Evolutionary conservation across 2,329 filamentous ascomycete species (phyloP).

Genomic region (Ophiostoma sp.): DNA sequence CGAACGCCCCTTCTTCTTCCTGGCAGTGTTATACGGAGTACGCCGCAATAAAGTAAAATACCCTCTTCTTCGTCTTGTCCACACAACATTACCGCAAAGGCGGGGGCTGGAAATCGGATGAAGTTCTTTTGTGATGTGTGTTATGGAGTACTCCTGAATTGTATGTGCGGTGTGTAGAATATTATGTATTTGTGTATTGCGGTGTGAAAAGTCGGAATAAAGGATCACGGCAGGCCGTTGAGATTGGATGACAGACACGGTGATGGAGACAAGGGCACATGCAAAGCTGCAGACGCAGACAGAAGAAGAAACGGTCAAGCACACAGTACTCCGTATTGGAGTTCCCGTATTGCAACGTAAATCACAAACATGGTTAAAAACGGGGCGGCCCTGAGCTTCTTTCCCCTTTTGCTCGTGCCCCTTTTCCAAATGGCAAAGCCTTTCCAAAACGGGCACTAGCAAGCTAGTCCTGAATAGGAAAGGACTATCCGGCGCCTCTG

Average conservation of each 20-base stretch:
- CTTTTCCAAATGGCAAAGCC: conserved; percentile 7
- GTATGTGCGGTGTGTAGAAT: too few species aligned
- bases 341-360: neutral
- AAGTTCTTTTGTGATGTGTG: too few species aligned
- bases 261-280: neutral
- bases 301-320: neutral
- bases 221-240: too few species aligned
- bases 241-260: too few species aligned
- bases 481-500: neutral
- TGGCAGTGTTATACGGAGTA: too few species aligned
- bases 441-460: neutral
- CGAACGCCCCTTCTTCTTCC: neutral
- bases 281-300: neutral
- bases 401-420: conserved; percentile 4
- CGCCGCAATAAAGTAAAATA: too few species aligned
- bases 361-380: conserved; percentile 12
- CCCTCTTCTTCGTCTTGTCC: neutral
- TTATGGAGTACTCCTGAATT: too few species aligned
- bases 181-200: too few species aligned
- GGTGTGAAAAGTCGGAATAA: too few species aligned
- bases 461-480: neutral
- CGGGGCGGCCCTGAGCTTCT: conserved; percentile 11
- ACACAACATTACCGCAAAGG: neutral
- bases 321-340: neutral
- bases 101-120: neutral